Base-by-base conservation (phyloP, 1,139 yeast genomes). In the Debaryomyces sp. region DNA sequence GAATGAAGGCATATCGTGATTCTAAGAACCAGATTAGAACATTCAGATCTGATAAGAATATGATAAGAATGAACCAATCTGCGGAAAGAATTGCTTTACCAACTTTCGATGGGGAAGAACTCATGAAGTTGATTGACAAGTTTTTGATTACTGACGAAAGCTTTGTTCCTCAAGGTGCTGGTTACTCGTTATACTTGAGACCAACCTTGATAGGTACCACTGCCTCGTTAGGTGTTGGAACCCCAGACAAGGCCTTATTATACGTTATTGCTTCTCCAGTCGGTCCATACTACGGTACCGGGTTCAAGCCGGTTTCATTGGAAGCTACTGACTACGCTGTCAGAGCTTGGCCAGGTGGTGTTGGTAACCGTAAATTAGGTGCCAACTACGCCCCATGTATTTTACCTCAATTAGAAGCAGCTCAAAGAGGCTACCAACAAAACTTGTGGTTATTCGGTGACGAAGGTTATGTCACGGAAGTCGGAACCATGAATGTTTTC, bases 321-420 rank as follows among this genome's bases (percentile, higher is more conserved):
- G 97, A 92, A 74, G 98, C 98, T 57, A 90, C 97, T 32, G 96
- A 89, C 65, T 84, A 89, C 59, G 96, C 96, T 43, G 94, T 92
- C 23, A 87, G 98, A 74, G 97, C 99, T 13, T 94, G 98, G 98
- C 98, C 98, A 62, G 97, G 97, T 63, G 99, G 98, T 67, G 91
- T 85, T 55, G 99, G 99, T 70, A 86, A 91, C 78, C 86, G 84
- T 71, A 94, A 94, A 75, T 82, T 94, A 61, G 99, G 99, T 68
- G 98, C 97, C 52, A 94, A 94, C 75, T 94, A 94, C 66, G 98
- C 97, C 39, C 97, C 98, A 49, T 89, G 97, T 68, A 82, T 92
- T 63, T 79, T 82, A 63, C 97, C 98, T 27, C 97, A 89, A 73
- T 74, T 82, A 58, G 83, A 85, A 70, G 98, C 99, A 45, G 96